These are phyloP conservation scores for Didymella arachidicola DNA, from an alignment of 2,329 filamentous ascomycete genomes.

Conservation along the genomic window DNA sequence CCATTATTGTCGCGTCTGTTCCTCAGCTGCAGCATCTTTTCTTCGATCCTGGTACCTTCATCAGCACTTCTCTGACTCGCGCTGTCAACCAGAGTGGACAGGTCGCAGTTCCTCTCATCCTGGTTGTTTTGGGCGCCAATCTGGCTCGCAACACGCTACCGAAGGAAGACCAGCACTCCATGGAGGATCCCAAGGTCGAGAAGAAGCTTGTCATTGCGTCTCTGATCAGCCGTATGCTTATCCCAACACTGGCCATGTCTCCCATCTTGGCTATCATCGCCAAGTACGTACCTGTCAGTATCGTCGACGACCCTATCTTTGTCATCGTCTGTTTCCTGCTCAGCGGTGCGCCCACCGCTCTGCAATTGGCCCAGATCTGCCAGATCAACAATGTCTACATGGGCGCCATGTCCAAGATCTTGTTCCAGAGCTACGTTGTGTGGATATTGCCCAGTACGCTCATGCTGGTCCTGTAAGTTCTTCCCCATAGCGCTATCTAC, in stretches of 20 bases:
- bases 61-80: slow-evolving; percentile 90
- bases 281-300: slow-evolving; percentile 91
- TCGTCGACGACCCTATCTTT: slow-evolving; percentile 97
- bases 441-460: slow-evolving; percentile 97
- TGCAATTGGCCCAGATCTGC: slow-evolving; percentile 97
- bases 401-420: slow-evolving; percentile 86
- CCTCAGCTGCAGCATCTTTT: slow-evolving; percentile 83
- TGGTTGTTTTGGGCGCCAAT: slow-evolving; percentile 95
- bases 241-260: slow-evolving; percentile 91
- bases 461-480: slow-evolving; percentile 73
- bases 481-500: background rate
- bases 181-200: slow-evolving; percentile 73
- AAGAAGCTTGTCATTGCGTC: slow-evolving; percentile 85
- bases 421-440: slow-evolving; percentile 97
- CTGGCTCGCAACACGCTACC: slow-evolving; percentile 89
- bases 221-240: slow-evolving; percentile 86
- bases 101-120: slow-evolving; percentile 92
- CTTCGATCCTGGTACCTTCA: slow-evolving; percentile 86
- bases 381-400: slow-evolving; percentile 98
- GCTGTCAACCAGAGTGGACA: slow-evolving; percentile 85
- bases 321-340: slow-evolving; percentile 97
- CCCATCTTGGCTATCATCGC: slow-evolving; percentile 85
- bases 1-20: slow-evolving; percentile 89
- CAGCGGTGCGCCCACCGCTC: slow-evolving; percentile 88
- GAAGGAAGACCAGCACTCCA: slow-evolving; percentile 67